A percentile compares a stretch with the other conserved stretches of the same genome.
Conservation (phyloP, 2,329 filamentous ascomycete species). For the Fusarium bulbicola region DNA sequence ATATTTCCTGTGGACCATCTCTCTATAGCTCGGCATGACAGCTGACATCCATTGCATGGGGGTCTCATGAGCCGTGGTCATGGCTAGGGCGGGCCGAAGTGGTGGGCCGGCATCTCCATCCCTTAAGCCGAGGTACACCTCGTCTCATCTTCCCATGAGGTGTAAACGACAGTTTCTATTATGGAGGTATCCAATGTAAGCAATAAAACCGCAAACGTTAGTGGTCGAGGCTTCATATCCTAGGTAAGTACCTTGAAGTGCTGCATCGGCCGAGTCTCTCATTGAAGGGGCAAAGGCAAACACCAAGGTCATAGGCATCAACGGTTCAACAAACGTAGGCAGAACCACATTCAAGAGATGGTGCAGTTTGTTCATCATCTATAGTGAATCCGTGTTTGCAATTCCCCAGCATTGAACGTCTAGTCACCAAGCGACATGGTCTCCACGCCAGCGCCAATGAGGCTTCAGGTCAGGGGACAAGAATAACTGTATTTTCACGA, state of each 20-base stretch:
- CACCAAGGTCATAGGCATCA: neutral
- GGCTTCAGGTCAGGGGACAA: neutral
- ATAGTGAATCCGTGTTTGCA: neutral
- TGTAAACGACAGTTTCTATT: neutral
- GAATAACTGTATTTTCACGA: neutral
- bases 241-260: neutral
- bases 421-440: neutral
- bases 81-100: constrained; percentile 13
- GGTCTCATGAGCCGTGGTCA: constrained; percentile 32
- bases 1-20: neutral
- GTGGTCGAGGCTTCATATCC: neutral
- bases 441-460: neutral
- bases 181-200: neutral
- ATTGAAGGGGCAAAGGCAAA: neutral
- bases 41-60: neutral
- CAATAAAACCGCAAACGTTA: neutral
- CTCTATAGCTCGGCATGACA: constrained; percentile 15
- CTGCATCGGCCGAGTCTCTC: neutral
- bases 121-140: constrained; percentile 32
- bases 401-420: neutral
- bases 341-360: neutral
- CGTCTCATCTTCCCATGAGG: neutral
- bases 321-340: neutral
- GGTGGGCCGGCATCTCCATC: constrained; percentile 11
- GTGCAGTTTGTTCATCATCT: neutral